A percentile compares a stretch with the other conserved stretches of the same genome.
Conservation (phyloP, 2,329 filamentous ascomycete species). For the Allantophomopsis lycopodina region DNA sequence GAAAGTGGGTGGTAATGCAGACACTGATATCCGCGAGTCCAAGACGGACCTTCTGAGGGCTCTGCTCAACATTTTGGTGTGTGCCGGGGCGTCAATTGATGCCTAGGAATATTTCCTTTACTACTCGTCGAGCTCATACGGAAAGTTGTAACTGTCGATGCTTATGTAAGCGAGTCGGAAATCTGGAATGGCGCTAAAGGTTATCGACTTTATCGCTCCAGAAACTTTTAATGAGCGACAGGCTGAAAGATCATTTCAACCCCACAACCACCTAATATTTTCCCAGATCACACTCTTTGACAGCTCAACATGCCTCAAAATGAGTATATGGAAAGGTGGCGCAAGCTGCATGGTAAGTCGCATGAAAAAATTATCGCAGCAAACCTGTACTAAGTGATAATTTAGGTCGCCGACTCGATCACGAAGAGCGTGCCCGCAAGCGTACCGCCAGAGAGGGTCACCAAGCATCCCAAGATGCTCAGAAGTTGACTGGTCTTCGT, state of each 20-base stretch:
- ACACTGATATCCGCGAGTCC: conserved; percentile 34
- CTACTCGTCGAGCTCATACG: too few relatives aligned
- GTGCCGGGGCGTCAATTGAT: background rate
- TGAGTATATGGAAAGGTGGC: conserved; percentile 71
- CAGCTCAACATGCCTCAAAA: conserved; percentile 49
- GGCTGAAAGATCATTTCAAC: too few relatives aligned
- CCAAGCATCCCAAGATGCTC: conserved; percentile 76
- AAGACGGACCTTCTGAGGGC: conserved; percentile 48
- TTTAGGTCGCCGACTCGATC: conserved; percentile 33
- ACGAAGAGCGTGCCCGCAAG: conserved; percentile 79
- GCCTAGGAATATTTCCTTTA: background rate
- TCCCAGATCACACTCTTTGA: too few relatives aligned
- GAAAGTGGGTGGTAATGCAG: conserved; percentile 32
- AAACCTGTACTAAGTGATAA: conserved; percentile 11
- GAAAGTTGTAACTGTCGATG: too few relatives aligned
- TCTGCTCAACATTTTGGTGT: conserved; percentile 21
- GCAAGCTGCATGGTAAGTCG: conserved; percentile 37
- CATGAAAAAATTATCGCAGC: conserved; percentile 2
- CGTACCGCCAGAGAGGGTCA: conserved; percentile 77
- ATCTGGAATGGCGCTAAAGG: too few relatives aligned
- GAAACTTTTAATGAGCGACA: conserved; percentile 4
- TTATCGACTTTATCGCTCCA: background rate
- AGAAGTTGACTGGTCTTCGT: conserved; percentile 81
- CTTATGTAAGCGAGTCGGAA: too few relatives aligned
- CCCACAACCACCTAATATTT: too few relatives aligned